Base-by-base conservation (phyloP, 2,329 filamentous ascomycete species). In the Lachnellula arida region DNA sequence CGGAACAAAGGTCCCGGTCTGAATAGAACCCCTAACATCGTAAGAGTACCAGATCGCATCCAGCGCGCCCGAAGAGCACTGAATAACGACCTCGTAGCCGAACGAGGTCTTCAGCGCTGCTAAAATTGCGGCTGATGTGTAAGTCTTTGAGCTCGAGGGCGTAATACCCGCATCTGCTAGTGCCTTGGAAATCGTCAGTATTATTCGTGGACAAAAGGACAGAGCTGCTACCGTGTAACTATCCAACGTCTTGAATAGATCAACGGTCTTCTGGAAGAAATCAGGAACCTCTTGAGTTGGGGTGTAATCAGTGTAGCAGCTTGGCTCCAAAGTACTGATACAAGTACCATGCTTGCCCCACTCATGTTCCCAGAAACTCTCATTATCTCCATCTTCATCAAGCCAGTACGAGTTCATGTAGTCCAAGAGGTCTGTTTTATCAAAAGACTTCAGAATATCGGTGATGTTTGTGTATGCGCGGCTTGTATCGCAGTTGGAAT, bases 281-380 rank as follows among this genome's bases (percentile, higher is more conserved):
- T 87, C 85, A 12, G 60, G 49, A 19, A 64, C 60, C 47, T 65
- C 63, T 47, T 60, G 49, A 8, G 57, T 58, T 4, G 55, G 7
- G 1, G 15, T 39, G n/a, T 57, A 55, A 6, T 17, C 43, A 63
- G 44, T 58, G 72, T 89, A 91, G 75, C 88, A 91, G 19, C 73
- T 70, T 0, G 87, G 81, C 40, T 84, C 75, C 11, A 91, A 76
- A 0, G 88, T 91, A 62, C 78, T 84, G 61, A 90, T 81, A 71
- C 87, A 91, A 17, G 78, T 80, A 51, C 88, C 88, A 68, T 91
- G 88, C 70, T 90, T 91, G 63, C 78, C 76, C 82, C 84, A 91
- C 70, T 91, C 87, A 68, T 90, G 86, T 67, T 86, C 75, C 87
- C 87, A 91, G 64, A 91, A 82, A 11, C 73, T 72, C 61, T 86